Conservation (phyloP, 768 basidiomycete genomes). For the Phlegmacium glaucopus region DNA sequence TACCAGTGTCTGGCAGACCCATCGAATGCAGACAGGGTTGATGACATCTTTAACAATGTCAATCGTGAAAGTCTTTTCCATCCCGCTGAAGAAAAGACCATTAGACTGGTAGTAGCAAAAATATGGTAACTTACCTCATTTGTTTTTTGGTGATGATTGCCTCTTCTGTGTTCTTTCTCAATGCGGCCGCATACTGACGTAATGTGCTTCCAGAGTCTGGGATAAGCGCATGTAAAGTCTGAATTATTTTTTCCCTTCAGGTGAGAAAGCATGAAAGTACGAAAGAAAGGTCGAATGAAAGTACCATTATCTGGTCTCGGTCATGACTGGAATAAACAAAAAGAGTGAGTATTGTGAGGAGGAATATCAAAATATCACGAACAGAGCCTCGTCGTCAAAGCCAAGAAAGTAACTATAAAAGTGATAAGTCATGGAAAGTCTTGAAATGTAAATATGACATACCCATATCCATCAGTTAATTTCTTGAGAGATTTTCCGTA, state of each 20-base stretch:
- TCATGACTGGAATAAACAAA: conserved; percentile 1
- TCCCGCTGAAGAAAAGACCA: too few relatives aligned
- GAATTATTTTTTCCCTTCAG: too few relatives aligned
- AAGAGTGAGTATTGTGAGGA: neutral
- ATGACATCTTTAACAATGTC: conserved; percentile 23
- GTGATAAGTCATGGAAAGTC: neutral
- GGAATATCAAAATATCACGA: neutral
- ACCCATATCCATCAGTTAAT: conserved; percentile 6
- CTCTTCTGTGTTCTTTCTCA: neutral
- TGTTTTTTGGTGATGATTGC: too few relatives aligned
- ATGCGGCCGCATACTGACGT: conserved; percentile 14
- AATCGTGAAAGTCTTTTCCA: neutral
- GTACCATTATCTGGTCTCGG: conserved; percentile 4
- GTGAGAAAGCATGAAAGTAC: neutral
- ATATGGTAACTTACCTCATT: too few relatives aligned
- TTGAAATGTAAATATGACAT: neutral
- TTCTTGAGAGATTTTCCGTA: neutral
- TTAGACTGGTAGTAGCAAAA: too few relatives aligned
- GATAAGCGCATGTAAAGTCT: conserved; percentile 6
- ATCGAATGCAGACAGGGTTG: conserved; percentile 22
- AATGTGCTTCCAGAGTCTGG: conserved; percentile 5
- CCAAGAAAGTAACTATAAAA: conserved; percentile 1
- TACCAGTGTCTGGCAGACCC: conserved; percentile 25
- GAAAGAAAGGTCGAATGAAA: too few relatives aligned
- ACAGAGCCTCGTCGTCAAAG: conserved; percentile 1